Evolutionary conservation across 352 stramenopile genomes (phyloP).

Genomic region (Phytophthora constricta): DNA sequence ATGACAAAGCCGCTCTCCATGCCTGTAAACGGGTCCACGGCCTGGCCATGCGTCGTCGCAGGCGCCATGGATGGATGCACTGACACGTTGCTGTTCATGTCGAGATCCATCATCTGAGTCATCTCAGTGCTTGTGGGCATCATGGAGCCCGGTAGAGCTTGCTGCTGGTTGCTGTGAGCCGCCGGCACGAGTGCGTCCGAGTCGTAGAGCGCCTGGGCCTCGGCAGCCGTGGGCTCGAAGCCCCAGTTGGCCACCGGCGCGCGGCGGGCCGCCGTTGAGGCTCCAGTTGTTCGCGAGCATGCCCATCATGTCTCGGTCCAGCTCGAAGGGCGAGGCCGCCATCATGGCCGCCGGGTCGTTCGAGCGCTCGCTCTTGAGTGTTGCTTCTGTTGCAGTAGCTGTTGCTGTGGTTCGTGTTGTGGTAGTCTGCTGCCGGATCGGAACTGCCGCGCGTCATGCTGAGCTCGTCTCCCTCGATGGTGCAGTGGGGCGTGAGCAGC

Average conservation of each 20-base stretch:
- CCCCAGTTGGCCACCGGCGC: constrained; percentile 20
- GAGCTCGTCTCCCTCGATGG: constrained; percentile 15
- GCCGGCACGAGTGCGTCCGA: constrained; percentile 3
- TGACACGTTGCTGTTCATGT: constrained; percentile 3
- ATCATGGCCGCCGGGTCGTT: constrained; percentile 13
- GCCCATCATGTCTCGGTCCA: constrained; percentile 42
- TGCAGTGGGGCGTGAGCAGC: constrained; percentile 20
- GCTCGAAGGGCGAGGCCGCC: constrained; percentile 19
- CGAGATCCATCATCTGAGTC: constrained; percentile 20
- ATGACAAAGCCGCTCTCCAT: constrained; percentile 26
- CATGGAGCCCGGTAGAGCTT: constrained; percentile 15
- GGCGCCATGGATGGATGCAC: background rate
- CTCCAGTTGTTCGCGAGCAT: constrained; percentile 45
- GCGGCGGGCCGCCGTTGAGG: constrained; percentile 26
- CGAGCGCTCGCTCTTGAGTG: constrained; percentile 10
- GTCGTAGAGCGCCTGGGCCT: constrained; percentile 17
- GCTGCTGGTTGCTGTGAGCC: constrained; percentile 4
- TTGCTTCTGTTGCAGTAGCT: background rate
- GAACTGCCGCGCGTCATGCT: constrained; percentile 15
- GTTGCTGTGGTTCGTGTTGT: background rate
- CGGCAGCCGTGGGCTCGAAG: constrained; percentile 7
- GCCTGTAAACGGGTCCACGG: constrained; percentile 6
- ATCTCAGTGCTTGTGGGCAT: constrained; percentile 20
- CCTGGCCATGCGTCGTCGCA: background rate
- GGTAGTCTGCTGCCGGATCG: background rate